These are phyloP conservation scores for Cyclotella atomus DNA, from an alignment of 108 stramenopile species.

Conservation along the genomic window DNA sequence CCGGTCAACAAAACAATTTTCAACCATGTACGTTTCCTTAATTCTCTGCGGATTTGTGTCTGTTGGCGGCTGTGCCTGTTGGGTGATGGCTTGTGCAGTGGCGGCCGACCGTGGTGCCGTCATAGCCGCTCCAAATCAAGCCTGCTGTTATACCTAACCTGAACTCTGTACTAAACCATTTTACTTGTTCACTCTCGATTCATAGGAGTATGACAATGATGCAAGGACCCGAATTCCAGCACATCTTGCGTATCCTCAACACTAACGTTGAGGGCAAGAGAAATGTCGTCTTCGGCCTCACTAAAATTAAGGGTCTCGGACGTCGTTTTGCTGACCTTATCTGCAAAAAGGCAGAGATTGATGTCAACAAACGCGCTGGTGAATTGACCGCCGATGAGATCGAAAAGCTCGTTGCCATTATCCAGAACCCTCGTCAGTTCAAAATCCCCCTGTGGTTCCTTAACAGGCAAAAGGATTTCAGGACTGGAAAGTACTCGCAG, in stretches of 20 bases:
- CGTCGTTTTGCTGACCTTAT: conserved; percentile 98
- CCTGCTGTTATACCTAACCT: neutral
- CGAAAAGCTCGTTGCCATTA: conserved; percentile 99
- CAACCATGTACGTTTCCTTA: conserved; percentile 36
- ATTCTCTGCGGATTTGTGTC: neutral
- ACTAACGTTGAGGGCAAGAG: conserved; percentile 99
- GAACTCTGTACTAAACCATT: neutral
- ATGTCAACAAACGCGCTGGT: conserved; percentile 99
- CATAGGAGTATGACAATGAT: conserved; percentile 72
- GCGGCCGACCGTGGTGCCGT: neutral
- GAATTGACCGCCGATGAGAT: conserved; percentile 99
- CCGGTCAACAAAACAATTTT: conserved; percentile 41
- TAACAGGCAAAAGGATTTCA: conserved; percentile 99
- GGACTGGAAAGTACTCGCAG: conserved; percentile 98
- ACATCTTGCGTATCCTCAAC: conserved; percentile 99
- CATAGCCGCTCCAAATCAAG: no score
- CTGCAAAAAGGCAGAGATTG: conserved; percentile 99
- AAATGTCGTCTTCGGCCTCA: conserved; percentile 98
- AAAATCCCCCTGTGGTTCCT: conserved; percentile 99
- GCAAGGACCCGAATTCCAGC: conserved; percentile 98
- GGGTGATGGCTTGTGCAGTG: neutral
- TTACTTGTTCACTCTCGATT: neutral
- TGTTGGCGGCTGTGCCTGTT: neutral
- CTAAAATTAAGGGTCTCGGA: conserved; percentile 98
- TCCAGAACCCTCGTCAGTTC: conserved; percentile 98